A percentile compares a stretch with the other conserved stretches of the same genome.
Conservation (phyloP, 805 yeast genomes). For the Saccharomycopsis javanensis region DNA sequence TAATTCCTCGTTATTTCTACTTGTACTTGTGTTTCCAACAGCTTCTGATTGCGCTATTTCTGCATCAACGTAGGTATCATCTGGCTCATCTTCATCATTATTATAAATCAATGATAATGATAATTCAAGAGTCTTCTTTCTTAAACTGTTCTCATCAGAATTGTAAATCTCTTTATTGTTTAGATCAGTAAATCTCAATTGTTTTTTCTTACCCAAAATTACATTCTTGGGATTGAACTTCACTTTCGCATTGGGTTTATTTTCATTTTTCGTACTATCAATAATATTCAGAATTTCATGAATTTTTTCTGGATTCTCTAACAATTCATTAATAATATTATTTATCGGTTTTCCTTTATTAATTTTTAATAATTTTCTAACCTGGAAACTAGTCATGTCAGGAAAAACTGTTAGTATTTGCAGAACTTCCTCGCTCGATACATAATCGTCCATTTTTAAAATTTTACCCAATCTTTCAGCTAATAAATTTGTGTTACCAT, state of each 20-base stretch:
- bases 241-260: conserved; percentile 27
- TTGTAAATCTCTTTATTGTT: conserved; percentile 23
- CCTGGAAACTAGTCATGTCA: neutral
- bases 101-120: conserved; percentile 60
- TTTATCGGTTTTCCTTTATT: neutral
- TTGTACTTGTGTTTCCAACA: conserved; percentile 23
- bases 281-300: conserved; percentile 25
- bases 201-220: conserved; percentile 29
- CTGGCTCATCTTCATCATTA: conserved; percentile 78
- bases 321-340: neutral
- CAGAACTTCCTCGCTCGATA: neutral
- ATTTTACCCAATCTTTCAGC: neutral
- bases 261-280: conserved; percentile 23
- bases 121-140: conserved; percentile 45
- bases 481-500: neutral
- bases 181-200: conserved; percentile 13
- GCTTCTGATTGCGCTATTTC: conserved; percentile 17
- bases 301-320: conserved; percentile 29
- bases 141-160: conserved; percentile 32
- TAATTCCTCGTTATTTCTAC: conserved; percentile 20
- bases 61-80: conserved; percentile 46
- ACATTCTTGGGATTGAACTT: conserved; percentile 24
- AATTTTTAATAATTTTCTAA: neutral
- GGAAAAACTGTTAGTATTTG: neutral
- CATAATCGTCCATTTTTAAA: neutral